phyloP scores from a whole-genome alignment of 2,329 filamentous ascomycete species.

The Cercospora brassicicola region DNA sequence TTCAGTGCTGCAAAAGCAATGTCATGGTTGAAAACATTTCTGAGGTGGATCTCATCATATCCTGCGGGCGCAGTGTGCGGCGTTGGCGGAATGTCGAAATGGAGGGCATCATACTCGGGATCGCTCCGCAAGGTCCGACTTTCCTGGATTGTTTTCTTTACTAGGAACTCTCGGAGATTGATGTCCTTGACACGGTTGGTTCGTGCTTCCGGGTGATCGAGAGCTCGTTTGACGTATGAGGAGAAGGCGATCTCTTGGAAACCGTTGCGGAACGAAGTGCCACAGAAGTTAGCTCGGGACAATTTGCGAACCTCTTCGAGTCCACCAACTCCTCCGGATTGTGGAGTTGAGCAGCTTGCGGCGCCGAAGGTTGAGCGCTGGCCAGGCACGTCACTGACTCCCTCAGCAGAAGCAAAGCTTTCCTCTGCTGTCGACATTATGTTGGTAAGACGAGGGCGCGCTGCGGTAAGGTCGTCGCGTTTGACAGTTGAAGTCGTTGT shows the following conservation, averaged over 20 bases:
- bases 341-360: neutral
- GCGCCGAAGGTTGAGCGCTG: neutral
- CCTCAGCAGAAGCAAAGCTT: neutral
- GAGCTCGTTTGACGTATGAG: slow-evolving; percentile 2
- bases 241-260: neutral
- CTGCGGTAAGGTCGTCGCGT: neutral
- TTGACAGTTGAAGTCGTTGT: neutral
- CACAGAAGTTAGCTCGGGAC: neutral
- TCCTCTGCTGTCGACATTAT: neutral
- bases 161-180: neutral
- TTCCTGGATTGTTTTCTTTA: neutral
- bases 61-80: neutral
- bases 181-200: neutral
- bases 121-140: neutral
- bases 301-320: neutral
- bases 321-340: neutral
- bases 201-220: neutral
- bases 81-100: neutral
- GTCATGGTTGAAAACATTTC: slow-evolving; percentile 8
- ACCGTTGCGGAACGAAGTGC: neutral
- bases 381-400: neutral
- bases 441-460: neutral
- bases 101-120: slow-evolving; percentile 8
- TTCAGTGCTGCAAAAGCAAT: slow-evolving; percentile 4
- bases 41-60: slow-evolving; percentile 7